A percentile compares a stretch with the other conserved stretches of the same genome.
phyloP scores from a whole-genome alignment of 148 eudicot species.

The Nepenthes gracilis region DNA sequence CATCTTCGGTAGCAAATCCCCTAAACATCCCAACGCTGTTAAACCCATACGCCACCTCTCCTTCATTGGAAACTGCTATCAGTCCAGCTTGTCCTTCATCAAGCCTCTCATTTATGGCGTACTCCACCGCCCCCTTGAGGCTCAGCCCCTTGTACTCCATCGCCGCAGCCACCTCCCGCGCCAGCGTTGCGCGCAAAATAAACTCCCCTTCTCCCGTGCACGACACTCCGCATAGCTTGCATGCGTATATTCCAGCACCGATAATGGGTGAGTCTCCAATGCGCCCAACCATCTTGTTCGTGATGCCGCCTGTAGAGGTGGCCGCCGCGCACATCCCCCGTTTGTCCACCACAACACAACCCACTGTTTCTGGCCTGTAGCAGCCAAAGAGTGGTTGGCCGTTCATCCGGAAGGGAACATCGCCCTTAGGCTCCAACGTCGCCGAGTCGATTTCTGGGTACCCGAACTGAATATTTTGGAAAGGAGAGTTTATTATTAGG shows the following conservation, averaged over 20 bases:
- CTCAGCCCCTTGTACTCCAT: conserved; percentile 83
- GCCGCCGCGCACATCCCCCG: conserved; percentile 65
- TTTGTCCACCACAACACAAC: conserved; percentile 73
- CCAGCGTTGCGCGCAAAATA: conserved; percentile 66
- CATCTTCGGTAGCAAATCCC: conserved; percentile 74
- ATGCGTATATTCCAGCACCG: conserved; percentile 87
- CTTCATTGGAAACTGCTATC: conserved; percentile 62
- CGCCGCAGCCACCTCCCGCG: conserved; percentile 78
- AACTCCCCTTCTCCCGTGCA: conserved; percentile 77
- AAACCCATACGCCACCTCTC: conserved; percentile 75
- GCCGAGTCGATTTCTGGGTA: no score
- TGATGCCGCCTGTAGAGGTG: conserved; percentile 83
- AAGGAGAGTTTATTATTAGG: no score
- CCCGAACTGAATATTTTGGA: no score
- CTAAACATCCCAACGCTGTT: conserved; percentile 77
- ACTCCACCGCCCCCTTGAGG: conserved; percentile 58
- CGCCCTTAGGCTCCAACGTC: no score
- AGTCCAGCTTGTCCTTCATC: conserved; percentile 71
- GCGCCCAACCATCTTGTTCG: conserved; percentile 82
- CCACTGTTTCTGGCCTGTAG: conserved; percentile 82
- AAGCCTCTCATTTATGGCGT: conserved; percentile 47
- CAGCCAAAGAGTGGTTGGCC: conserved; percentile 13
- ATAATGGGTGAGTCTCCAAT: conserved; percentile 76
- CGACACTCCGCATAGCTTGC: conserved; percentile 62
- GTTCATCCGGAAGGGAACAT: no score